These are phyloP conservation scores for Lodderomyces oxycetoniae DNA, from an alignment of 1,139 yeast genomes.

Conservation along the genomic window DNA sequence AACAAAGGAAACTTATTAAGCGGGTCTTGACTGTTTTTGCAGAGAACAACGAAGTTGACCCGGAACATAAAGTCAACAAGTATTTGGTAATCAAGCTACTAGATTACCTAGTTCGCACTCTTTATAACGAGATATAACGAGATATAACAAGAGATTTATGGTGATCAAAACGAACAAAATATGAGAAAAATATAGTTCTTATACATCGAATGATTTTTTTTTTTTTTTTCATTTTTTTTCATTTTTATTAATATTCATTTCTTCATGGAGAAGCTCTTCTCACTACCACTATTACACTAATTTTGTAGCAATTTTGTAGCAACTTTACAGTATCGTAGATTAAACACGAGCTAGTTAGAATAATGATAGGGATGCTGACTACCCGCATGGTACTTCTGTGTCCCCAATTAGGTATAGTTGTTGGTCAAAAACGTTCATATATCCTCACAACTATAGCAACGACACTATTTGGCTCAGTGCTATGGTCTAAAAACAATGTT, in stretches of 20 bases:
- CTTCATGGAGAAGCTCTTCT: too few relatives aligned
- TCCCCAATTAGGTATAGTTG: too few relatives aligned
- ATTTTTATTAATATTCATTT: too few relatives aligned
- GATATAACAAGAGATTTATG: conserved; percentile 10
- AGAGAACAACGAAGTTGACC: conserved; percentile 4
- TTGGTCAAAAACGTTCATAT: conserved; percentile 4
- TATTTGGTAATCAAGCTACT: conserved; percentile 27
- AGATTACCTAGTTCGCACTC: conserved; percentile 26
- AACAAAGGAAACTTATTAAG: conserved; percentile 2
- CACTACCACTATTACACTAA: too few relatives aligned
- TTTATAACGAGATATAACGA: conserved; percentile 24
- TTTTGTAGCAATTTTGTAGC: too few relatives aligned
- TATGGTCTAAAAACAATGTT: conserved; percentile 46
- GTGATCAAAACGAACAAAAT: neutral
- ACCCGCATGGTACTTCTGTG: too few relatives aligned
- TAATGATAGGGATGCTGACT: too few relatives aligned
- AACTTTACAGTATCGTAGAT: too few relatives aligned
- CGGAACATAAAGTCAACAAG: conserved; percentile 21
- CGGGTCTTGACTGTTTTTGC: conserved; percentile 8
- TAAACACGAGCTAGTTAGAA: too few relatives aligned
- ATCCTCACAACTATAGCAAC: conserved; percentile 13
- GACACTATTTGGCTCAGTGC: conserved; percentile 22
- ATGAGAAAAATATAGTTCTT: too few relatives aligned
- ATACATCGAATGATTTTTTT: too few relatives aligned
- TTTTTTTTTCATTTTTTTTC: too few relatives aligned